Evolutionary conservation across 1,284 basidiomycete genomes (phyloP).

Genomic region (Ceratobasidium theobromae): DNA sequence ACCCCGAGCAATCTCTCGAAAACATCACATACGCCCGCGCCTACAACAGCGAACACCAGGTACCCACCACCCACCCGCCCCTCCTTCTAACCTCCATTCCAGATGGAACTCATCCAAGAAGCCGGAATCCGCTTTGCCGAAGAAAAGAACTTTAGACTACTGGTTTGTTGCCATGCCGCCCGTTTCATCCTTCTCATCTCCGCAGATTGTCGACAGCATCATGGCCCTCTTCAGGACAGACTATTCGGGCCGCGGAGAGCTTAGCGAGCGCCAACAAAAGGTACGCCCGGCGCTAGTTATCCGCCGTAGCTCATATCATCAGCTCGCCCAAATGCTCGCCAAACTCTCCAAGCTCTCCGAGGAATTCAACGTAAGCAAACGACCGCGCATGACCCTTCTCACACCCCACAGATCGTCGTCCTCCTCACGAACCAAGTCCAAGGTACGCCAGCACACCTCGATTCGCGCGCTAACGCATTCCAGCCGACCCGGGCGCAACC

Average conservation of each 20-base stretch:
- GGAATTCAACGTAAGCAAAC: constrained; percentile 69
- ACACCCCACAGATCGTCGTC: constrained; percentile 65
- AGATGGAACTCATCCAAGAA: constrained; percentile 88
- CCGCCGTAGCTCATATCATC: background rate
- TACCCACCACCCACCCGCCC: too few species aligned
- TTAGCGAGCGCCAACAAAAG: constrained; percentile 91
- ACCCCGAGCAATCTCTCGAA: constrained; percentile 81
- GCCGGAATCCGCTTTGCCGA: constrained; percentile 80
- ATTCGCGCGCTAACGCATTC: background rate
- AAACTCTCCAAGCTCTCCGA: constrained; percentile 89
- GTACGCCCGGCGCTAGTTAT: constrained; percentile 40
- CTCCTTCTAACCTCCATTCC: too few species aligned
- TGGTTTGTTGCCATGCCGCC: constrained; percentile 48
- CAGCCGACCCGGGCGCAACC: constrained; percentile 89
- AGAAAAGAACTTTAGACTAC: constrained; percentile 73
- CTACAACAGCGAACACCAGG: constrained; percentile 87
- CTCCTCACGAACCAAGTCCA: constrained; percentile 92
- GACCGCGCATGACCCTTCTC: background rate
- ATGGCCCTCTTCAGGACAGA: constrained; percentile 95
- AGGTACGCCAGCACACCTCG: constrained; percentile 50
- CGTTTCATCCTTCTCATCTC: constrained; percentile 4
- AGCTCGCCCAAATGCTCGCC: constrained; percentile 81
- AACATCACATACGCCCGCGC: constrained; percentile 84
- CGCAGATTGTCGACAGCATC: constrained; percentile 86
- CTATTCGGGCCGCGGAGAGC: constrained; percentile 86